These are phyloP conservation scores for Solanum hybrid DNA, from an alignment of 305 asterid genomes.

Conservation along the genomic window DNA sequence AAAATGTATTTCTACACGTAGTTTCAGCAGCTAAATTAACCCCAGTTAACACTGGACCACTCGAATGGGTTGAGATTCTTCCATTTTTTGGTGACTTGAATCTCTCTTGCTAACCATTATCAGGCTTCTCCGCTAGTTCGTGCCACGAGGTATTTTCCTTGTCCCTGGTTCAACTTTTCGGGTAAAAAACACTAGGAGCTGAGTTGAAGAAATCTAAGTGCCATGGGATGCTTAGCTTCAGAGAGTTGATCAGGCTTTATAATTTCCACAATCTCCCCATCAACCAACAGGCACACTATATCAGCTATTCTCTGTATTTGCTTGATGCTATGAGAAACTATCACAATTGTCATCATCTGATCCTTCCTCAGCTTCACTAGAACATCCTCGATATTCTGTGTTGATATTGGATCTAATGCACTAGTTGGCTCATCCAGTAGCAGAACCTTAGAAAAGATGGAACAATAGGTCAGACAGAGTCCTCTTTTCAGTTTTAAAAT, in stretches of 20 bases:
- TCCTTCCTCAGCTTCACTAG: constrained; percentile 63
- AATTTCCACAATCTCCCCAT: constrained; percentile 77
- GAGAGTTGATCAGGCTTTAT: constrained; percentile 51
- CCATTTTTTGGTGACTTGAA: background rate
- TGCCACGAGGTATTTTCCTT: background rate
- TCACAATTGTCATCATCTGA: constrained; percentile 47
- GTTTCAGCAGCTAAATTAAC: background rate
- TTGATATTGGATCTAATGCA: constrained; percentile 87
- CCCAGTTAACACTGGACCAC: background rate
- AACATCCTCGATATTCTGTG: constrained; percentile 76
- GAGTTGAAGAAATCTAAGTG: constrained; percentile 64
- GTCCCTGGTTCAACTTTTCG: background rate
- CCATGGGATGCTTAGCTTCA: constrained; percentile 80
- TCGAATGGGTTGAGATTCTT: background rate
- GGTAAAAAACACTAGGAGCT: constrained; percentile 11
- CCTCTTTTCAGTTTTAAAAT: background rate
- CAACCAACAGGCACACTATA: constrained; percentile 63
- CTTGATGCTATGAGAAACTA: constrained; percentile 87
- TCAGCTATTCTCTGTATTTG: constrained; percentile 91
- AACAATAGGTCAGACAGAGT: background rate
- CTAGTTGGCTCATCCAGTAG: constrained; percentile 92
- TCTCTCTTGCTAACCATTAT: background rate
- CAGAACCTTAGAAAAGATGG: constrained; percentile 40
- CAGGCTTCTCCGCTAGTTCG: background rate
- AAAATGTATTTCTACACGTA: background rate